Evolutionary conservation across 306 rosid genomes (phyloP).

Genomic region (Trifolium pratense): DNA sequence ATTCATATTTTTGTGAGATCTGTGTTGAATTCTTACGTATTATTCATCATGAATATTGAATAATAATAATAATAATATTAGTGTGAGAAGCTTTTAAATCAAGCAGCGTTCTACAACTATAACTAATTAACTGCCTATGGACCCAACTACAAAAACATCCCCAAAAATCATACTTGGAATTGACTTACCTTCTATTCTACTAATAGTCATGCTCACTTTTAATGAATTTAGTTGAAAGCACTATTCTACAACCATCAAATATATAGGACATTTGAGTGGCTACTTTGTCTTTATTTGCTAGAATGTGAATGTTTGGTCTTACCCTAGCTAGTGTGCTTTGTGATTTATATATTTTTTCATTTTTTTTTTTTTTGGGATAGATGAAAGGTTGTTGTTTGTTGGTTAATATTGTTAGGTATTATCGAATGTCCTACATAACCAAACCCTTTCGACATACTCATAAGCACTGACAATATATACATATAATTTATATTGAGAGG

Average conservation of each 20-base stretch:
- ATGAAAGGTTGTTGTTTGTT: conserved; percentile 54
- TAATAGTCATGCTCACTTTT: conserved; percentile 34
- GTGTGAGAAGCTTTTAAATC: conserved; percentile 35
- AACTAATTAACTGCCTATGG: conserved; percentile 19
- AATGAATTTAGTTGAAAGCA: conserved; percentile 43
- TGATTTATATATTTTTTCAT: not conserved
- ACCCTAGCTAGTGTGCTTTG: not conserved
- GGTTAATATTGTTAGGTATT: conserved; percentile 56
- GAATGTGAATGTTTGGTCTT: conserved; percentile 31
- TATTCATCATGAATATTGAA: too few species aligned
- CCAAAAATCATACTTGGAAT: conserved; percentile 37
- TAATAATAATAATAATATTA: too few species aligned
- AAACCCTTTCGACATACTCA: conserved; percentile 37
- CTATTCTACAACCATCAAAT: conserved; percentile 36
- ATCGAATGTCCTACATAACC: conserved; percentile 47
- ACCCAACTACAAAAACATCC: conserved; percentile 37
- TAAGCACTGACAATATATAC: conserved; percentile 25
- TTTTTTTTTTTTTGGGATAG: conserved; percentile 2
- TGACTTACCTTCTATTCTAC: conserved; percentile 22
- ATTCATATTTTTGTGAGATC: too few species aligned
- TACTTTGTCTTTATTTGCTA: conserved; percentile 41
- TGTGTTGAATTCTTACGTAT: too few species aligned
- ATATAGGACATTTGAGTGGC: conserved; percentile 33
- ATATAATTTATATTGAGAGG: not conserved
- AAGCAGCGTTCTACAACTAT: too few species aligned